phyloP scores from a whole-genome alignment of 208 protist species.

The Leishmania tropica region DNA sequence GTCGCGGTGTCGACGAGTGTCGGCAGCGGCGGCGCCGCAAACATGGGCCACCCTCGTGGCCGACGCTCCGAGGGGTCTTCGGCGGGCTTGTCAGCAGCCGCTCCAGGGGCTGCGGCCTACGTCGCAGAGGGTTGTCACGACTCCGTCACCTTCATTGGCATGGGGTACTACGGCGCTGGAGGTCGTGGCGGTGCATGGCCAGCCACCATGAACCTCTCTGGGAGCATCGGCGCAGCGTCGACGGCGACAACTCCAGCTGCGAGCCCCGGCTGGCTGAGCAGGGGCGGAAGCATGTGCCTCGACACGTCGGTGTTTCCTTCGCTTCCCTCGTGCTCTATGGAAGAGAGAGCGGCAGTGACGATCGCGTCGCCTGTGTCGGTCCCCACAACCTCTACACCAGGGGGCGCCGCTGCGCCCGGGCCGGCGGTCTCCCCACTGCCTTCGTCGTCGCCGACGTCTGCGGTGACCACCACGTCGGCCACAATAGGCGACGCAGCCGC shows the following conservation, averaged over 20 bases:
- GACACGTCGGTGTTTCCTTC: slow-evolving; percentile 9
- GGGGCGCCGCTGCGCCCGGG: not conserved
- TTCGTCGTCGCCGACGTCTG: not conserved
- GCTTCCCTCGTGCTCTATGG: slow-evolving; percentile 15
- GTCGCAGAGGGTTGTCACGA: slow-evolving; percentile 2
- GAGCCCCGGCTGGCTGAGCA: not conserved
- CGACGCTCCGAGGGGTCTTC: not conserved
- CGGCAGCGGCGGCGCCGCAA: not conserved
- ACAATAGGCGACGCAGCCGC: slow-evolving; percentile 6
- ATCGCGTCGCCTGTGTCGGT: slow-evolving; percentile 5
- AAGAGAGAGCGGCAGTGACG: slow-evolving; percentile 10
- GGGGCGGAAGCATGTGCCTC: slow-evolving; percentile 1
- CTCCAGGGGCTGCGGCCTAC: not conserved
- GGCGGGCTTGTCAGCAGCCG: not conserved
- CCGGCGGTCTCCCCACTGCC: not conserved
- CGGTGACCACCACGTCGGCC: not conserved
- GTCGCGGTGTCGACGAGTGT: not conserved
- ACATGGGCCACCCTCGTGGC: slow-evolving; percentile 1
- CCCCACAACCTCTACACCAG: slow-evolving; percentile 1
- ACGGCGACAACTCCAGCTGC: slow-evolving; percentile 1
- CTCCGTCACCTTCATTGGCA: slow-evolving; percentile 22
- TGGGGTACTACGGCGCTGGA: slow-evolving; percentile 19
- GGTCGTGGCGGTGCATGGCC: not conserved
- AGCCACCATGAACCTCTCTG: slow-evolving; percentile 1
- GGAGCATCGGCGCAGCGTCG: not conserved